Conservation (phyloP, 257 asterid species). For the Solanum sejunctum region DNA sequence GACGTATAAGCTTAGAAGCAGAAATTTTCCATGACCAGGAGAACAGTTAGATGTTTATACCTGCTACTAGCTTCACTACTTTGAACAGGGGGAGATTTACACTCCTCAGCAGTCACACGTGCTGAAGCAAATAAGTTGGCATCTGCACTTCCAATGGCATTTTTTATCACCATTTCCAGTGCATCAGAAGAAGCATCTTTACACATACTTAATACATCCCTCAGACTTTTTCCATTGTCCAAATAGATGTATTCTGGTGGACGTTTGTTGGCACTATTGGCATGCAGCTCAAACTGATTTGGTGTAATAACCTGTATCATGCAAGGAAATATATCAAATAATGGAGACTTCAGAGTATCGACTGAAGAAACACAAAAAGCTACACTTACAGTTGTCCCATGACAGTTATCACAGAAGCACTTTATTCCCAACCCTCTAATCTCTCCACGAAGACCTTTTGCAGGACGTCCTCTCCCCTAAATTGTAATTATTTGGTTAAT, state of each 20-base stretch:
- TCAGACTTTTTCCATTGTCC: slow-evolving; percentile 62
- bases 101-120: slow-evolving; percentile 26
- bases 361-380: background rate
- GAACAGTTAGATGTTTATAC: slow-evolving; percentile 15
- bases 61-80: slow-evolving; percentile 24
- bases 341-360: background rate
- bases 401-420: slow-evolving; percentile 67
- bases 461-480: slow-evolving; percentile 34
- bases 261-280: slow-evolving; percentile 61
- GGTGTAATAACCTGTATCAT: slow-evolving; percentile 61
- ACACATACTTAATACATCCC: slow-evolving; percentile 66
- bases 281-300: slow-evolving; percentile 72
- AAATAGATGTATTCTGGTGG: slow-evolving; percentile 70
- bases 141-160: slow-evolving; percentile 36
- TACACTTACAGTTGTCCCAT: slow-evolving; percentile 41
- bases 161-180: slow-evolving; percentile 39
- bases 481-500: slow-evolving; percentile 7
- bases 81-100: slow-evolving; percentile 21
- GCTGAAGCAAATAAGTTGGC: slow-evolving; percentile 23
- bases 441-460: slow-evolving; percentile 48
- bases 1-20: background rate
- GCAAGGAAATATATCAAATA: background rate
- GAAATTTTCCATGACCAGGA: background rate
- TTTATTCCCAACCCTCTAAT: slow-evolving; percentile 58
- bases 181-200: slow-evolving; percentile 38